Evolutionary conservation across 1,284 basidiomycete species (phyloP).

Genomic region (Microbotryomycetes sp.): DNA sequence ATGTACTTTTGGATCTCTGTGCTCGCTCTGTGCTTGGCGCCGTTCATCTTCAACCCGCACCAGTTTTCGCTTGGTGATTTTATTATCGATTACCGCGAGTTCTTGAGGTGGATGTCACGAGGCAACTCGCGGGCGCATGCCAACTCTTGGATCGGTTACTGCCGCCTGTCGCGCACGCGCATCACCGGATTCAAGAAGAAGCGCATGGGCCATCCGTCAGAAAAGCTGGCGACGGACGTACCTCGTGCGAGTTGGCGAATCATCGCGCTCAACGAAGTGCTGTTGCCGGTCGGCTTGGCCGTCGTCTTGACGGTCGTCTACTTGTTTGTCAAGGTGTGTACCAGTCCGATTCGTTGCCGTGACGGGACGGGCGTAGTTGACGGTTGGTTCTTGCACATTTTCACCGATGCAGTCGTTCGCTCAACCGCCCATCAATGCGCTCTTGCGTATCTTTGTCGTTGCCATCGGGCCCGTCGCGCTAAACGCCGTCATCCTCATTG

Average conservation of each 20-base stretch:
- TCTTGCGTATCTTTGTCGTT: slow-evolving; percentile 88
- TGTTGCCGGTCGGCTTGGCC: slow-evolving; percentile 77
- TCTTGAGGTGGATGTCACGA: slow-evolving; percentile 92
- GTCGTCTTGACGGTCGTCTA: slow-evolving; percentile 78
- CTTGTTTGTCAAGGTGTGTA: slow-evolving; percentile 52
- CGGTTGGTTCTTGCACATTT: too few relatives aligned
- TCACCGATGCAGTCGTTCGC: slow-evolving; percentile 59
- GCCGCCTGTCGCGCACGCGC: slow-evolving; percentile 84
- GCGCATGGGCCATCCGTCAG: slow-evolving; percentile 84
- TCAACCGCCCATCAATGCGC: slow-evolving; percentile 53
- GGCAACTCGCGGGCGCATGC: slow-evolving; percentile 93
- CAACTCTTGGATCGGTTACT: slow-evolving; percentile 97
- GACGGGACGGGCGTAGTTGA: background rate
- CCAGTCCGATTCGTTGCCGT: background rate
- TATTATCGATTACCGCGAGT: slow-evolving; percentile 92
- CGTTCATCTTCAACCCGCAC: slow-evolving; percentile 95
- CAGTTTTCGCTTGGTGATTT: slow-evolving; percentile 93
- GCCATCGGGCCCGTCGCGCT: slow-evolving; percentile 90
- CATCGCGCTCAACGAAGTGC: slow-evolving; percentile 76
- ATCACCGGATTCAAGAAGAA: slow-evolving; percentile 98
- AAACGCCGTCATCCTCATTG: slow-evolving; percentile 81
- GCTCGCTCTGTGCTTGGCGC: slow-evolving; percentile 76
- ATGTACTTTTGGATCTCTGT: slow-evolving; percentile 79
- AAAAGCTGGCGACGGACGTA: slow-evolving; percentile 82
- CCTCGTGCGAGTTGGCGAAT: slow-evolving; percentile 84